Evolutionary conservation across 2,329 filamentous ascomycete species (phyloP).

Genomic region (Penicillium freii): DNA sequence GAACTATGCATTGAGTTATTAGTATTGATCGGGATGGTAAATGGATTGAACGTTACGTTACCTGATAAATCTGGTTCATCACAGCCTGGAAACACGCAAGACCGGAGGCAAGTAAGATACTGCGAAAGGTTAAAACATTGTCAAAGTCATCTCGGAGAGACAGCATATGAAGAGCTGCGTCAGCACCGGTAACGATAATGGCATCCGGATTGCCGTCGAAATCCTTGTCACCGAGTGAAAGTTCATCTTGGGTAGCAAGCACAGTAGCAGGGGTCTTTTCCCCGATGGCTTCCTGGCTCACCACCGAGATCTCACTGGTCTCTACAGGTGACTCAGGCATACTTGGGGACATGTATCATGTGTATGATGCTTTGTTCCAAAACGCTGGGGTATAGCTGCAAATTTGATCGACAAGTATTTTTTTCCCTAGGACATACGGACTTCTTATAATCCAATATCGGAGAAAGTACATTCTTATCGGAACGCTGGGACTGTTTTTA

Average conservation of each 20-base stretch:
- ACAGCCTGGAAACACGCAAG: constrained; percentile 56
- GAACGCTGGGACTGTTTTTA: neutral
- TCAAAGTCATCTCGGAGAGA: constrained; percentile 56
- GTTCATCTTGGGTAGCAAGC: neutral
- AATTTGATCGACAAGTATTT: neutral
- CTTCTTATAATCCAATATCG: neutral
- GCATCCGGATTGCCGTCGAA: constrained; percentile 24
- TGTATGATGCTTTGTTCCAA: neutral
- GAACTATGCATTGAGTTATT: constrained; percentile 39
- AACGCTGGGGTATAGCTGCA: neutral
- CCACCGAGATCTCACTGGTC: neutral
- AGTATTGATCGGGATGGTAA: neutral
- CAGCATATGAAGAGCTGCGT: constrained; percentile 51
- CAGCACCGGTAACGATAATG: constrained; percentile 54
- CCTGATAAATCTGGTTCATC: constrained; percentile 57
- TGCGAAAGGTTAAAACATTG: constrained; percentile 53
- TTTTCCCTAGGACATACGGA: neutral
- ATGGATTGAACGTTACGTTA: constrained; percentile 40
- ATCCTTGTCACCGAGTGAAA: neutral
- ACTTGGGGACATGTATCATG: neutral
- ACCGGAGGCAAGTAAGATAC: constrained; percentile 50
- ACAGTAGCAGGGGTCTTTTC: neutral
- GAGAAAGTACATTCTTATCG: neutral
- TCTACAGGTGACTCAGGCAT: neutral
- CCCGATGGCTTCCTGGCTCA: neutral